Base-by-base conservation (phyloP, 2,329 filamentous ascomycete genomes). In the Exophiala oligosperma region DNA sequence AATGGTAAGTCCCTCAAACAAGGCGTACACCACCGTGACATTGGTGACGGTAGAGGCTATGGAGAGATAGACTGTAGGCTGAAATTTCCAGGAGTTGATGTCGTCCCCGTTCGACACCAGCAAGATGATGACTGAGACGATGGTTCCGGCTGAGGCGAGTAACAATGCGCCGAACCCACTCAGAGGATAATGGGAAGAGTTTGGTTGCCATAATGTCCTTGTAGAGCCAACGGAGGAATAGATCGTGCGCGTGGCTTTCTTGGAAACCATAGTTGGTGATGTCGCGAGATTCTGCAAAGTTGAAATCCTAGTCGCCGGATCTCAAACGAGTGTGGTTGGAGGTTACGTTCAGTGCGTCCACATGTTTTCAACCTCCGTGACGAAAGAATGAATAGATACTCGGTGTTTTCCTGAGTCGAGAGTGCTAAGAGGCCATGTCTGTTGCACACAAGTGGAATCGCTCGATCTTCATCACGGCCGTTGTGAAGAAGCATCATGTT, bases 1-100 rank as follows among this genome's bases (percentile, higher is more conserved):
- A 21, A 64, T 48, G 17, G 28, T 60, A 21, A 54, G 41, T 8
- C 55, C 61, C 21, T 57, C 60, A 9, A 28, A 26, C 5, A 64
- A 37, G 12, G 59, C 60, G 44, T 41, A 64, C 29, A 26, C 17
- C 9, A 62, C 21, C 4, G 48, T 49, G 38, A 64, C 43, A 41
- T 64, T 64, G 14, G 52, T 55, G 14, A 56, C 5, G 14, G 59
- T 52, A 12, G 56, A 60, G n/a, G 57, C 60, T n/a, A 64, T 60
- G 21, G 60, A 37, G 11, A 64, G 46, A 32, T 63, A 64, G 6
- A 59, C 56, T 2, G 61, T 53, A 4, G 61, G 61, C 40, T 60
- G 57, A 23, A 64, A 53, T 11, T 8, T 50, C 61, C 61, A 64
- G n/a, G 12, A 17, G 4, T 23, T 41, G 14, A 41, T 23, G 21